phyloP scores from a whole-genome alignment of 345 rosid genomes.

The Eucalyptus tenuipes region DNA sequence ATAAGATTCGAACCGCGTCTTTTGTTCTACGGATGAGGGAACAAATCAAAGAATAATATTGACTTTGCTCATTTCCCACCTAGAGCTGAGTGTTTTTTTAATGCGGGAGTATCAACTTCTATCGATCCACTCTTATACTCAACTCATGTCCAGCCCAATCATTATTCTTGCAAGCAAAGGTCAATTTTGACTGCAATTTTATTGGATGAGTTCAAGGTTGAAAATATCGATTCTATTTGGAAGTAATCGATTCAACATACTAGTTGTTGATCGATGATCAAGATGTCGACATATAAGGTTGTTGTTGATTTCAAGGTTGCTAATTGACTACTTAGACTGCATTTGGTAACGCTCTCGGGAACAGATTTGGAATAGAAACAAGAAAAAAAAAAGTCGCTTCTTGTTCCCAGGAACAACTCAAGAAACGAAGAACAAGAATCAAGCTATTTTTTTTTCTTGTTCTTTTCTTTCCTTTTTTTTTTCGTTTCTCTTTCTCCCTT shows the following conservation, averaged over 20 bases:
- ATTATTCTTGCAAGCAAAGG: background rate
- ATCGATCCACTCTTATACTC: too few species aligned
- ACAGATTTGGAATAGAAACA: too few species aligned
- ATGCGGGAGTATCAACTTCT: background rate
- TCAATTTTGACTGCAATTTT: background rate
- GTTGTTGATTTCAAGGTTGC: background rate
- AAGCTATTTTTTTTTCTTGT: too few species aligned
- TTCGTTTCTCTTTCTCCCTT: too few species aligned
- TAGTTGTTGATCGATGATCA: background rate
- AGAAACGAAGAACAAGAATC: too few species aligned
- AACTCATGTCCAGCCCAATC: background rate
- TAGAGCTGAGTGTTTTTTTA: too few species aligned
- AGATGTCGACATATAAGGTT: background rate
- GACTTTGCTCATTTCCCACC: background rate
- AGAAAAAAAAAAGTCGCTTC: too few species aligned
- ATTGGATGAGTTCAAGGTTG: background rate
- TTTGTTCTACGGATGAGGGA: background rate
- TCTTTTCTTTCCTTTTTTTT: too few species aligned
- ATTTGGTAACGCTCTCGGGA: too few species aligned
- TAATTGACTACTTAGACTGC: too few species aligned
- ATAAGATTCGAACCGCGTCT: background rate
- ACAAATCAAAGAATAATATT: background rate
- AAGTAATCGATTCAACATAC: background rate
- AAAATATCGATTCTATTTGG: background rate
- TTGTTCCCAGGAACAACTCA: too few species aligned